Conservation (phyloP, 768 basidiomycete genomes). For the Phlegmacium glaucopus region DNA sequence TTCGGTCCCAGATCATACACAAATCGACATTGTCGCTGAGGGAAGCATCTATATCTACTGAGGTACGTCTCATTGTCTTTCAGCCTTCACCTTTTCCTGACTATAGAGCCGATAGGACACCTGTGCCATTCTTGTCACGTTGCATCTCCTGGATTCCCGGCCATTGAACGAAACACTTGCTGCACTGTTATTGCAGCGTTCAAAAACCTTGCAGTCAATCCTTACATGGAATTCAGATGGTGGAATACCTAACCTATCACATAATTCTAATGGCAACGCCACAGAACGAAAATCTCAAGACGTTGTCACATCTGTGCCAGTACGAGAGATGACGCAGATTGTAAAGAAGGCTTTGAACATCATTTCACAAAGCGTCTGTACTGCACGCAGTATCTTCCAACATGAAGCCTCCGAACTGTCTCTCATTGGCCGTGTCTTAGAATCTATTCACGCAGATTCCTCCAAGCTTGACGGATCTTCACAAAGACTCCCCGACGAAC, state of each 20-base stretch:
- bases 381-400: conserved; percentile 57
- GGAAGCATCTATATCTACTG: conserved; percentile 46
- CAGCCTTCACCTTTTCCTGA: neutral
- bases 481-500: conserved; percentile 41
- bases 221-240: conserved; percentile 31
- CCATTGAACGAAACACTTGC: conserved; percentile 71
- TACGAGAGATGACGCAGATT: conserved; percentile 50
- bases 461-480: conserved; percentile 14
- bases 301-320: conserved; percentile 3
- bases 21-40: conserved; percentile 83
- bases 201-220: conserved; percentile 48
- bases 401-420: conserved; percentile 32
- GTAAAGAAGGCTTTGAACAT: conserved; percentile 49
- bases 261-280: neutral
- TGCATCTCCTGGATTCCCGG: conserved; percentile 87
- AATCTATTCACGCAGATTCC: conserved; percentile 57
- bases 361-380: conserved; percentile 55
- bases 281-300: neutral
- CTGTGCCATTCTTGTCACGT: conserved; percentile 75
- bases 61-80: conserved; percentile 35
- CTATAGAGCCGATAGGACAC: conserved; percentile 45
- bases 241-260: neutral
- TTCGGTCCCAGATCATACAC: conserved; percentile 85
- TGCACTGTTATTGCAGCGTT: conserved; percentile 69
- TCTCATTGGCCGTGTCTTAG: conserved; percentile 54